phyloP scores from a whole-genome alignment of 768 basidiomycete species.

The Hysterangium stoloniferum region DNA sequence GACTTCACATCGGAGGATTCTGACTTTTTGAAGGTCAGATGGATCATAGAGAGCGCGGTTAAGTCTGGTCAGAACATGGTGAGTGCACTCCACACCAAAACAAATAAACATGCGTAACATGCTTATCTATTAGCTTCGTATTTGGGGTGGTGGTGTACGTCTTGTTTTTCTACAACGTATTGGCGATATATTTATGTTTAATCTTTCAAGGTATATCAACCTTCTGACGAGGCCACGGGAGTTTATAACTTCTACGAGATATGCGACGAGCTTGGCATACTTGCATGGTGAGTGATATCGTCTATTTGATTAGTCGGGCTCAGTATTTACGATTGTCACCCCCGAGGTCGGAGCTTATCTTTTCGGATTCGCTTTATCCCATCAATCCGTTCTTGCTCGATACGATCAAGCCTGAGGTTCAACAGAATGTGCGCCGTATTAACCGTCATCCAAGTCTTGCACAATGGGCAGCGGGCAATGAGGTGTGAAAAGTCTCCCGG shows the following conservation, averaged over 20 bases:
- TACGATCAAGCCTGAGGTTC: conserved; percentile 44
- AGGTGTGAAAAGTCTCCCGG: conserved; percentile 15
- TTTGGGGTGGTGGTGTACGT: conserved; percentile 49
- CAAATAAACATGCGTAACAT: not conserved
- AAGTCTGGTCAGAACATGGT: conserved; percentile 55
- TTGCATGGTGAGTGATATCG: conserved; percentile 34
- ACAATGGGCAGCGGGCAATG: conserved; percentile 57
- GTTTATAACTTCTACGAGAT: conserved; percentile 49
- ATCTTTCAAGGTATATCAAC: conserved; percentile 23
- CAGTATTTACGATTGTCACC: not conserved
- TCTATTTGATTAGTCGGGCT: too few relatives aligned
- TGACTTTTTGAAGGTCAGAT: conserved; percentile 30
- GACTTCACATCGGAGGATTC: not conserved
- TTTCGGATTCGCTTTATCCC: conserved; percentile 49
- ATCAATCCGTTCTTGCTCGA: conserved; percentile 47
- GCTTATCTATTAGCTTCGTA: conserved; percentile 34
- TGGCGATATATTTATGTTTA: not conserved
- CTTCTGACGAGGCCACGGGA: conserved; percentile 34
- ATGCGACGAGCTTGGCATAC: conserved; percentile 53
- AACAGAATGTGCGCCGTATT: conserved; percentile 47
- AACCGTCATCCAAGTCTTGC: conserved; percentile 50
- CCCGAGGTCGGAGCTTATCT: conserved; percentile 42
- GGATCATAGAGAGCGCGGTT: conserved; percentile 50
- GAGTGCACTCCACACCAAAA: conserved; percentile 12
- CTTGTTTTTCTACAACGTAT: not conserved